A percentile compares a stretch with the other conserved stretches of the same genome.
Conservation (phyloP, 1,284 basidiomycete species). For the Puccinia sorghi region DNA sequence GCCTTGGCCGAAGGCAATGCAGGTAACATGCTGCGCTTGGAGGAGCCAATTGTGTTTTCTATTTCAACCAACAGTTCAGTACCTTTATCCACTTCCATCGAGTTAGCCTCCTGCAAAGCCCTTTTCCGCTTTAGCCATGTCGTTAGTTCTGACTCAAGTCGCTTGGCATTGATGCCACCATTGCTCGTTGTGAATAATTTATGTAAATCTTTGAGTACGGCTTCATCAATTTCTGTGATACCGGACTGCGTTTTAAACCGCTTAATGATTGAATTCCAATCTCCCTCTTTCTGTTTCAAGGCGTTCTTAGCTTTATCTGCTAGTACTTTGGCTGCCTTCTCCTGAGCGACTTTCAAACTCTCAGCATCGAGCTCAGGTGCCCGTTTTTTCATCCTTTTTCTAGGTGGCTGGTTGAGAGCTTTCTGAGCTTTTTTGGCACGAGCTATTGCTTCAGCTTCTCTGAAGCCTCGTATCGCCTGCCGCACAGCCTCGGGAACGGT, state of each 20-base stretch:
- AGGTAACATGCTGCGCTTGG: conserved; percentile 28
- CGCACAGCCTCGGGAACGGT: conserved; percentile 41
- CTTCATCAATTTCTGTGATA: conserved; percentile 43
- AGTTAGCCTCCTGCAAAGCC: background rate
- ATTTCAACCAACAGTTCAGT: conserved; percentile 20
- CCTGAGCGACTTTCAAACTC: conserved; percentile 24
- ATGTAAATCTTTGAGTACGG: conserved; percentile 32
- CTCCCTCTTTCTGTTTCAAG: conserved; percentile 39
- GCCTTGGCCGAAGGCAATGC: conserved; percentile 45
- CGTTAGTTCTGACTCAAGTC: conserved; percentile 38
- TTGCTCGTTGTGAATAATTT: conserved; percentile 42
- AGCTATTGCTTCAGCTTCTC: conserved; percentile 7
- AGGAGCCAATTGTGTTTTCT: conserved; percentile 6
- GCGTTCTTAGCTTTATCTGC: conserved; percentile 44
- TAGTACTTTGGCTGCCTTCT: conserved; percentile 38
- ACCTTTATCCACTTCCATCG: conserved; percentile 11
- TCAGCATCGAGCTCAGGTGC: conserved; percentile 7
- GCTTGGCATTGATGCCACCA: conserved; percentile 45
- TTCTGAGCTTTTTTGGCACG: conserved; percentile 26
- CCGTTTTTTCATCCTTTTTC: conserved; percentile 12
- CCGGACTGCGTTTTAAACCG: conserved; percentile 35
- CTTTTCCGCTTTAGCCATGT: conserved; percentile 37
- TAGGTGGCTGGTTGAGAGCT: conserved; percentile 6
- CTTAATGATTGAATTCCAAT: conserved; percentile 47
- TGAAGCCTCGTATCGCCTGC: conserved; percentile 9